Conservation (phyloP, 305 asterid species). For the Fraxinus latifolia region DNA sequence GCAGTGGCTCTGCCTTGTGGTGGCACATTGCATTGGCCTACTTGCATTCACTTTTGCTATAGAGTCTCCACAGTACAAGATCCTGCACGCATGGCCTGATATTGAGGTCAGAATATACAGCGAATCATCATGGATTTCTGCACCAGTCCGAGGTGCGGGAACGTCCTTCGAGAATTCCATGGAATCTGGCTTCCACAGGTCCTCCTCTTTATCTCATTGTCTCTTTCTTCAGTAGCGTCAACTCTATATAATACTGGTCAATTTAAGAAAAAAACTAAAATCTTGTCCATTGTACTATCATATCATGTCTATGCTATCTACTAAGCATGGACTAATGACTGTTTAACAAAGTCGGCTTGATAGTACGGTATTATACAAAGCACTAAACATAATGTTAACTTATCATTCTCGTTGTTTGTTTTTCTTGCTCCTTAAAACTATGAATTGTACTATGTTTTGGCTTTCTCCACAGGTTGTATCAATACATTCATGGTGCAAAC, state of each 20-base stretch:
- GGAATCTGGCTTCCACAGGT: conserved; percentile 28
- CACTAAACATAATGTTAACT: not conserved
- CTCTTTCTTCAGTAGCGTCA: not conserved
- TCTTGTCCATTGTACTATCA: not conserved
- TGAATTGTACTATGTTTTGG: not conserved
- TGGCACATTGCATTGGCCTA: not conserved
- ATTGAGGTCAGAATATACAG: conserved; percentile 23
- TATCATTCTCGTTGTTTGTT: not conserved
- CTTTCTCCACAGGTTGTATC: conserved; percentile 17
- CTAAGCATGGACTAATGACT: not conserved
- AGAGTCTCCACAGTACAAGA: conserved; percentile 20
- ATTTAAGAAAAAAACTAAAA: not conserved
- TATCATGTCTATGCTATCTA: not conserved
- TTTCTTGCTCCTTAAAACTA: not conserved
- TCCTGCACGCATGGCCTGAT: conserved; percentile 19
- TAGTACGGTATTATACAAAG: not conserved
- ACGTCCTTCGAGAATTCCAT: conserved; percentile 19
- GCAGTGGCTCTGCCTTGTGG: not conserved
- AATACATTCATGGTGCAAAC: conserved; percentile 27
- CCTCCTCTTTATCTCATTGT: not conserved
- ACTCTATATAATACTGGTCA: not conserved
- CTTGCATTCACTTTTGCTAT: not conserved
- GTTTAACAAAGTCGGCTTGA: not conserved
- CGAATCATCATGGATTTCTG: conserved; percentile 25
- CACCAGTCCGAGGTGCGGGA: not conserved